Conservation (phyloP, 345 rosid species). For the Corchorus olitorius region DNA sequence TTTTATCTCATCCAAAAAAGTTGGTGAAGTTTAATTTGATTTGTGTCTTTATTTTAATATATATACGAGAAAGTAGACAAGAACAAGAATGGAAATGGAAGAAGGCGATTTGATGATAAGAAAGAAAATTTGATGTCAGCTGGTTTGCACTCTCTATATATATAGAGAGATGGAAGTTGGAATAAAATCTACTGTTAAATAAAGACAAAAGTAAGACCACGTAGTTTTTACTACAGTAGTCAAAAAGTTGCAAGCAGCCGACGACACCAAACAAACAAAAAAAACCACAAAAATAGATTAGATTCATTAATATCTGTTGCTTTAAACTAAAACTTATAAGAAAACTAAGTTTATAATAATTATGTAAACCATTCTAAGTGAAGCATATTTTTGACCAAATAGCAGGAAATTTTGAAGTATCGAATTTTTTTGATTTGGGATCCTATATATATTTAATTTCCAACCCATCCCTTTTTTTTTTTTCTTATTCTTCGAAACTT, state of each 20-base stretch:
- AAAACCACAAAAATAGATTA: too few relatives aligned
- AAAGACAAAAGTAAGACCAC: not conserved
- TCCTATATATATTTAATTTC: too few relatives aligned
- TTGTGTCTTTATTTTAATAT: not conserved
- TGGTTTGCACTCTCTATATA: not conserved
- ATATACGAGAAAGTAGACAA: not conserved
- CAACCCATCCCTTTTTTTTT: too few relatives aligned
- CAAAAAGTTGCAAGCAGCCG: not conserved
- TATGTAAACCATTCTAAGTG: conserved; percentile 13
- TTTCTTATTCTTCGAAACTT: too few relatives aligned
- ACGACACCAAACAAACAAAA: not conserved
- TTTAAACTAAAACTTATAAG: not conserved
- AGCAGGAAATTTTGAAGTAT: not conserved
- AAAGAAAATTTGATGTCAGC: conserved; percentile 12
- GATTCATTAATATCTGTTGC: not conserved
- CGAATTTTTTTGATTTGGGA: not conserved
- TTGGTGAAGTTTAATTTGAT: not conserved
- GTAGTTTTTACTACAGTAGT: not conserved
- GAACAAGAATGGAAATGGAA: not conserved
- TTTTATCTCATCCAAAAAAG: conserved; percentile 6
- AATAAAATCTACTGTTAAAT: conserved; percentile 12
- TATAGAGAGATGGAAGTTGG: not conserved
- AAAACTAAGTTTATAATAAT: not conserved
- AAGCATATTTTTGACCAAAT: not conserved
- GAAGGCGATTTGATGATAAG: conserved; percentile 9